Conservation (phyloP, 805 yeast genomes). For the Maudiozyma barnettii region DNA sequence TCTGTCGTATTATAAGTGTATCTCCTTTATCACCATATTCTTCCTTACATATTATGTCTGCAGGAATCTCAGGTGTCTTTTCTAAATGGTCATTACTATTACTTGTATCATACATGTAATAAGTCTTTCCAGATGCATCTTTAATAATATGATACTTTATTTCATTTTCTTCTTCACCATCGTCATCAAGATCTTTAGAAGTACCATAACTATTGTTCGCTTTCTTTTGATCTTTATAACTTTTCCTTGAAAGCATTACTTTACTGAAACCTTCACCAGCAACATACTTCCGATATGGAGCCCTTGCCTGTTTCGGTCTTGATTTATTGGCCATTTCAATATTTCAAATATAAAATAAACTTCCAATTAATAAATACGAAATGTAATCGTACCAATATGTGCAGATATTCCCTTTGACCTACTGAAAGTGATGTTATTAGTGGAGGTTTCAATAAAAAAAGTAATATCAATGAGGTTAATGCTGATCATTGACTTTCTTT, state of each 20-base stretch:
- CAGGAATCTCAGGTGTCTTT: background rate
- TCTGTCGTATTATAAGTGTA: background rate
- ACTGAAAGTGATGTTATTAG: background rate
- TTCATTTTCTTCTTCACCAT: background rate
- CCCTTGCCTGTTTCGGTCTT: conserved; percentile 73
- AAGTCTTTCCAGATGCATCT: background rate
- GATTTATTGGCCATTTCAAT: conserved; percentile 78
- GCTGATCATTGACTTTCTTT: background rate
- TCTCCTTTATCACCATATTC: background rate
- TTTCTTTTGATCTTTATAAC: background rate
- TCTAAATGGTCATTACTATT: background rate
- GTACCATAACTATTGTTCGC: background rate
- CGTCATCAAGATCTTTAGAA: conserved; percentile 3
- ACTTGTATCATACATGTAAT: background rate
- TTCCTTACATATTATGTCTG: background rate
- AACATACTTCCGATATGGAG: conserved; percentile 70
- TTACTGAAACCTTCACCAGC: conserved; percentile 32
- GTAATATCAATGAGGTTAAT: background rate
- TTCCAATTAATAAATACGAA: background rate
- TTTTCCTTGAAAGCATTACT: conserved; percentile 7
- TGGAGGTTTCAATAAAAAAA: background rate
- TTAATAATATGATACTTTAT: background rate
- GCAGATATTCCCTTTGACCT: background rate
- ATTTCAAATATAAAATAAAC: too few species aligned
- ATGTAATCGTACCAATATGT: background rate